Evolutionary conservation across 345 rosid genomes (phyloP), one percentile per base, ranked within the genome.

Genomic region (Lenwebbia sp.): DNA sequence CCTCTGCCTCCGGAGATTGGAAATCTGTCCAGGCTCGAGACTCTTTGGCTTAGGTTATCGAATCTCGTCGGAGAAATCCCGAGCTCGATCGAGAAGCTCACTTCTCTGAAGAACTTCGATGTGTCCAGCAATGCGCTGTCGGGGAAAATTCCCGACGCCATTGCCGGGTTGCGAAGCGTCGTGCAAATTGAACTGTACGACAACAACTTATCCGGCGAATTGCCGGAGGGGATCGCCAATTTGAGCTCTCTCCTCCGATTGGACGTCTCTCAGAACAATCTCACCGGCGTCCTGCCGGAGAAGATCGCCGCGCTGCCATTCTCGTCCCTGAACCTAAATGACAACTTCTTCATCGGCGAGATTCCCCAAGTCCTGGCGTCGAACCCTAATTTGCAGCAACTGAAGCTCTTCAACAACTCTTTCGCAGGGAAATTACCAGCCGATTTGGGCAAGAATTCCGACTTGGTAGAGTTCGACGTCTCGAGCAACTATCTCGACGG

Each of bases 401-500:
- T 95, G 41, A 93, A 91, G 83, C 92, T 95, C 90, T 95, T 93
- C 91, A 94, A 94, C 89, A 96, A 96, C 93, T 94, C 93, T 85
- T 96, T 96, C 54, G 88, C 90, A 0, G 98, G 98, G 13, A 90
- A 28, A 2, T 90, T 96, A 41, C 98, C 98, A 3, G 33, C 65
- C 14, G 87, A 90, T 86, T 86, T 96, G 5, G 98, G 98, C 4
- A 90, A 84, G 87, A 88, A 89, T 86, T 92, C 95, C 2, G 89
- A 52, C 21, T 57, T 96, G 53, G 74, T 30, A 22, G 90, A 89
- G n/a, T 88, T 96, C n/a, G 98, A 96, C 85, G 93, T 93, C 50
- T 96, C 98, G 0, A 92, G 92, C 26, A 96, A 96, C 58, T 51
- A 57, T 33, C 89, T 96, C 54, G 62, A 89, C 3, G 96, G 98